Evolutionary conservation across 257 asterid genomes (phyloP).

Genomic region (Solanum acaule): DNA sequence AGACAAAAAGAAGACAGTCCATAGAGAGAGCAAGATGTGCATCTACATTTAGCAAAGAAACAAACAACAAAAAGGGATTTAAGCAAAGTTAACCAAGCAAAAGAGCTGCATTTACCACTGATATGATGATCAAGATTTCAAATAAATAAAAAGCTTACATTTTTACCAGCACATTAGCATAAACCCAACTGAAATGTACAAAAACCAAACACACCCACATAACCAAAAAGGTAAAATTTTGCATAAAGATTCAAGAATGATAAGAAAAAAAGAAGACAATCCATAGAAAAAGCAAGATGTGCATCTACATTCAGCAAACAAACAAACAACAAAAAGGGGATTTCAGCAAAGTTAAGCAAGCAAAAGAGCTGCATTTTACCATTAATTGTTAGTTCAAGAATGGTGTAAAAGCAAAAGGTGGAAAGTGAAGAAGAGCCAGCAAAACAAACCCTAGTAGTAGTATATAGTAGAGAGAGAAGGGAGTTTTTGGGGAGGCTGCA

Average conservation of each 20-base stretch:
- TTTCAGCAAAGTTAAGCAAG: not conserved
- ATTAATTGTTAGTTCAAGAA: not conserved
- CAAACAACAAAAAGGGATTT: not conserved
- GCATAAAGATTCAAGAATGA: not conserved
- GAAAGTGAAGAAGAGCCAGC: not conserved
- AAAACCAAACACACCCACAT: not conserved
- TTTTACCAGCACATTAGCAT: not conserved
- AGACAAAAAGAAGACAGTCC: not conserved
- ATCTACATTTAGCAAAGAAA: not conserved
- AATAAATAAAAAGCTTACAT: not conserved
- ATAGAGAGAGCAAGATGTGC: not conserved
- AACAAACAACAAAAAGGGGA: not conserved
- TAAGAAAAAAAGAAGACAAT: not conserved
- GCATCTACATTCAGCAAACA: not conserved
- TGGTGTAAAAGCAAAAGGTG: not conserved
- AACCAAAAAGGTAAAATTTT: not conserved
- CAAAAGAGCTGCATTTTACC: not conserved
- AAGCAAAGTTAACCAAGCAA: not conserved
- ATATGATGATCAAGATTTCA: not conserved
- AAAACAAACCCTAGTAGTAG: not conserved
- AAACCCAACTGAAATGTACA: not conserved
- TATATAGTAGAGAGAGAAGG: not conserved
- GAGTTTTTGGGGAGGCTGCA: conserved; percentile 23
- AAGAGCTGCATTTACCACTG: not conserved
- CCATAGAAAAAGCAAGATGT: not conserved